Base-by-base conservation (phyloP, 352 stramenopile genomes). In the Phytophthora syringae region DNA sequence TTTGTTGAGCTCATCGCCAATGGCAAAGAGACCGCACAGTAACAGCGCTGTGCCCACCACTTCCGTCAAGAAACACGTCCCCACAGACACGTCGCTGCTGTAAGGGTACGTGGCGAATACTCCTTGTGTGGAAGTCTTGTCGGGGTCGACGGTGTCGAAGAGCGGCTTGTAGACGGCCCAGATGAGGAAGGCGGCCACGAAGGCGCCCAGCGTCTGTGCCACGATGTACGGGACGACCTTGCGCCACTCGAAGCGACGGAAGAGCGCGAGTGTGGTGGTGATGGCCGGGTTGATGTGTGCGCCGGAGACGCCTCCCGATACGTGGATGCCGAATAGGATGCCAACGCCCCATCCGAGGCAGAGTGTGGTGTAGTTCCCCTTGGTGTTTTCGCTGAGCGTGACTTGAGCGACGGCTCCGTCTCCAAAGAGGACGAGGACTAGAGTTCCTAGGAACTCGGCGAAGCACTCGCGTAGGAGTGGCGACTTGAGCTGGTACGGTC, bases 201-300 rank as follows among this genome's bases (percentile, higher is more conserved):
- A 88, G 2, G 72, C 77, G 18, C 77, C 81, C 24, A 86, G 40
- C 3, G 76, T 48, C 51, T 88, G 81, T 5, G 77, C 62, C 1
- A 78, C 13, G 21, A 73, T 61, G 62, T 82, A 86, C 16, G 61
- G 55, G 3, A 71, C 48, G 7, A 85, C 72, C 24, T 85, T 82
- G 30, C 44, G 47, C 79, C 72, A 86, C 57, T 80, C 64, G 15
- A 91, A 59, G 12, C 74, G 67, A 20, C 70, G 52, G 67, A 80
- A 87, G 42, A 81, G 36, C 1, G 78, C 80, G 11, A 87, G 72
- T 18, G 80, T 82, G 11, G 80, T 69, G 16, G 80, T 83, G 22
- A 91, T 71, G 3, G 79, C 72, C 7, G 79, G 79, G 71, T 91
- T 91, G 12, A 89, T 37, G 66, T 91, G 82, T 2, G 77, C 80